Evolutionary conservation across 768 basidiomycete genomes (phyloP).

Genomic region (Daedalea quercina): DNA sequence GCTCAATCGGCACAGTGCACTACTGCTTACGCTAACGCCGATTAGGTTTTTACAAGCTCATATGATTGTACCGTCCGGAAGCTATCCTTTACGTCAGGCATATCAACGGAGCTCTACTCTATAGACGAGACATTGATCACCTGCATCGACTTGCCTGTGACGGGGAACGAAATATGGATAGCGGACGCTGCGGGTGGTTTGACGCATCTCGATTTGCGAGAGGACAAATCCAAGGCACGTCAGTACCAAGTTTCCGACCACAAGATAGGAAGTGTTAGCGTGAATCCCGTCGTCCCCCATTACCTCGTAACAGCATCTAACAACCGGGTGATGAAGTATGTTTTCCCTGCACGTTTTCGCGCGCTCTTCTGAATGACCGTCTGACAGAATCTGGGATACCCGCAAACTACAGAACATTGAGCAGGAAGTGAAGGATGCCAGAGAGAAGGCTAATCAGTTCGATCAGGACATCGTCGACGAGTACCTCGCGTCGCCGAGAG

Average conservation of each 20-base stretch:
- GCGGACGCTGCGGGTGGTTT: constrained; percentile 67
- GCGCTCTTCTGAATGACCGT: background rate
- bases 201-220: constrained; percentile 72
- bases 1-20: background rate
- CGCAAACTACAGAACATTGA: constrained; percentile 51
- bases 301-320: constrained; percentile 75
- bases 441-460: constrained; percentile 21
- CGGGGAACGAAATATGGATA: constrained; percentile 80
- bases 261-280: constrained; percentile 75
- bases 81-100: constrained; percentile 65
- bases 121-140: constrained; percentile 56
- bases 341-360: background rate
- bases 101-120: constrained; percentile 64
- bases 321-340: constrained; percentile 62
- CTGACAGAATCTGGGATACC: constrained; percentile 69
- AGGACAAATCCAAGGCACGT: constrained; percentile 43
- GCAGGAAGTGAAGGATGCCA: constrained; percentile 3
- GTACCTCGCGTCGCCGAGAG: constrained; percentile 44
- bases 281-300: constrained; percentile 65
- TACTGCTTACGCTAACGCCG: background rate
- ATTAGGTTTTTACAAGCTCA: constrained; percentile 70
- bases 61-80: constrained; percentile 77
- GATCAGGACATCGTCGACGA: constrained; percentile 39
- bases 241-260: constrained; percentile 61
- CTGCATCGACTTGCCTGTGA: constrained; percentile 62